These are phyloP conservation scores for Xerocomus potaroensis DNA, from an alignment of 768 basidiomycete species.

Conservation along the genomic window DNA sequence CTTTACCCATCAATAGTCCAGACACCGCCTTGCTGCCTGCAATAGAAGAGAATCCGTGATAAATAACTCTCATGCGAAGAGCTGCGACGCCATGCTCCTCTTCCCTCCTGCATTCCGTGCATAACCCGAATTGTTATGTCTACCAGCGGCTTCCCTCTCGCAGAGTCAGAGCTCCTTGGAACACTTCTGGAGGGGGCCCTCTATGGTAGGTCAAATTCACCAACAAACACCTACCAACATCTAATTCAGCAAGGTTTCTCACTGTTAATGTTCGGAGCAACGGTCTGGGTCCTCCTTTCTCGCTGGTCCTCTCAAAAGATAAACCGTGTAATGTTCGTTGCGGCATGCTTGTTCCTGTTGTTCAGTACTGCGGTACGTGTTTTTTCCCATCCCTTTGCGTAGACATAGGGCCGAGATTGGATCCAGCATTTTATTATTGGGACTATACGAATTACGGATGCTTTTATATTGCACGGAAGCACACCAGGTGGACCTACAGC, in stretches of 20 bases:
- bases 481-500: slow-evolving; percentile 19
- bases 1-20: no score
- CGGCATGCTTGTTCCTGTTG: slow-evolving; percentile 20
- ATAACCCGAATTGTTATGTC: background rate
- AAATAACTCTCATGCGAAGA: background rate
- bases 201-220: background rate
- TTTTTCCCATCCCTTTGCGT: background rate
- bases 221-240: background rate
- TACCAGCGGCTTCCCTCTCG: slow-evolving; percentile 1
- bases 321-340: slow-evolving; percentile 14
- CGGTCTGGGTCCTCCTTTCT: slow-evolving; percentile 18
- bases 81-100: background rate
- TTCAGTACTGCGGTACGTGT: slow-evolving; percentile 23
- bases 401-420: background rate
- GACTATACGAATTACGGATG: slow-evolving; percentile 17
- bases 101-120: background rate
- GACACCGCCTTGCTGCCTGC: background rate
- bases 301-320: slow-evolving; percentile 1
- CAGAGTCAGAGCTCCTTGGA: slow-evolving; percentile 5
- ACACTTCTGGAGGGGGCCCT: slow-evolving; percentile 1
- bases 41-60: background rate
- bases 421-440: slow-evolving; percentile 16
- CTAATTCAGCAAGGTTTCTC: slow-evolving; percentile 24
- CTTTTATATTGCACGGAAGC: slow-evolving; percentile 12
- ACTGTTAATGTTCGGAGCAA: slow-evolving; percentile 27